Percentiles rank a stretch among this genome's conserved stretches.
Conservation (phyloP, 2,329 filamentous ascomycete species). For the Exophiala oligosperma region DNA sequence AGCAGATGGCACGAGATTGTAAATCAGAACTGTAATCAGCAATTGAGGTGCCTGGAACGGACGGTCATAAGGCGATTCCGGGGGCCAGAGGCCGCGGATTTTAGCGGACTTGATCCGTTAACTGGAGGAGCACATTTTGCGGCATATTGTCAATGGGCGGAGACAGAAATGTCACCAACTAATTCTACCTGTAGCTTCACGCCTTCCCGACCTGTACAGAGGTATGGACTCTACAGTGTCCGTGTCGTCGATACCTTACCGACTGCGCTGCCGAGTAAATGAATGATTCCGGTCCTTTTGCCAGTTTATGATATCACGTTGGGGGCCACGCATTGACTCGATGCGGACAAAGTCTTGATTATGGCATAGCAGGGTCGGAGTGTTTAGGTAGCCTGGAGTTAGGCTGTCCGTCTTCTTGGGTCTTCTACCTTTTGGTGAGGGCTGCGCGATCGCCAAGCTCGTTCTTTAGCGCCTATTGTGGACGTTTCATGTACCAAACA, state of each 20-base stretch:
- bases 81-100: not conserved
- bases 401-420: not conserved
- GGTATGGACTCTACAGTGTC: too few relatives aligned
- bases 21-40: not conserved
- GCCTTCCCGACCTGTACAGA: too few relatives aligned
- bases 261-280: too few relatives aligned
- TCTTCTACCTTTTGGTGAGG: not conserved
- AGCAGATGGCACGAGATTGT: not conserved
- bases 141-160: not conserved
- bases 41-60: not conserved
- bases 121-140: not conserved
- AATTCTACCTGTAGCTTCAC: too few relatives aligned
- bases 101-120: not conserved
- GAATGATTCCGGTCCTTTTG: too few relatives aligned
- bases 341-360: not conserved
- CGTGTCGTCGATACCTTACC: too few relatives aligned
- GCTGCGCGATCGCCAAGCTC: conserved; percentile 16
- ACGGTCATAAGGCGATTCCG: not conserved
- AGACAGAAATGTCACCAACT: not conserved
- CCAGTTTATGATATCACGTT: too few relatives aligned
- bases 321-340: conserved; percentile 1
- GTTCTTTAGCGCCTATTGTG: conserved; percentile 17
- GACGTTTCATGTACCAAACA: not conserved
- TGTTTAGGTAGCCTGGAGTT: not conserved
- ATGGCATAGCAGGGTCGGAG: not conserved